Conservation (phyloP, 192 early-diverging fungal species). For the Coemansia sp. region DNA sequence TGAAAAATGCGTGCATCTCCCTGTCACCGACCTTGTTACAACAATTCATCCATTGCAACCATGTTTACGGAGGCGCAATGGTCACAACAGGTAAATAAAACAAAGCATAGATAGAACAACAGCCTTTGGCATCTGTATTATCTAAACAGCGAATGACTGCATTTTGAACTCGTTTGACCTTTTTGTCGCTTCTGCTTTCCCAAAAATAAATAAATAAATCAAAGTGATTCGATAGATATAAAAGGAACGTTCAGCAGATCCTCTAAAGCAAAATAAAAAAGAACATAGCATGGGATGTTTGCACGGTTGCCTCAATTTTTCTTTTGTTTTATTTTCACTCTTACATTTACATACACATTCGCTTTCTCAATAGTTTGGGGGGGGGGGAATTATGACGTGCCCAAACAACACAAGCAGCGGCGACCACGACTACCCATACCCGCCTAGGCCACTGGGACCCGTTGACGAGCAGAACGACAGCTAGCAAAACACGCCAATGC, state of each 20-base stretch:
- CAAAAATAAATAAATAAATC: neutral
- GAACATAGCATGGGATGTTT: too few relatives aligned
- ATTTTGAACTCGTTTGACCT: constrained; percentile 1
- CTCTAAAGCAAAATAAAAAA: neutral
- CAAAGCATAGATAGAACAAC: neutral
- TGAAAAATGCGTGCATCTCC: too few relatives aligned
- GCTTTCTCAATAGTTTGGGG: too few relatives aligned
- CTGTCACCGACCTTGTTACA: too few relatives aligned
- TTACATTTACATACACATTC: too few relatives aligned
- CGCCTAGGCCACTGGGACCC: constrained; percentile 19
- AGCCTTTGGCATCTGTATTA: neutral
- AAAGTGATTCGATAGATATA: neutral
- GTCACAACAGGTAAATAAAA: neutral
- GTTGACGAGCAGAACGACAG: constrained; percentile 16
- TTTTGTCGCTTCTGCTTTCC: too few relatives aligned
- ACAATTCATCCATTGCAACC: too few relatives aligned
- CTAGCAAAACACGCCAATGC: neutral
- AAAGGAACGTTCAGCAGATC: neutral
- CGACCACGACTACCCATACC: constrained; percentile 23
- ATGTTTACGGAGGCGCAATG: neutral
- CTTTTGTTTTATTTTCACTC: neutral
- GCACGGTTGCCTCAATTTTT: neutral
- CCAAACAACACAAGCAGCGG: constrained; percentile 6
- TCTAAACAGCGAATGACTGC: neutral
- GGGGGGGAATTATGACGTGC: neutral